Percentiles rank a stretch among this genome's conserved stretches.
Evolutionary conservation across 192 early-diverging fungal species (phyloP).

Genomic region (Entomortierella parvispora): DNA sequence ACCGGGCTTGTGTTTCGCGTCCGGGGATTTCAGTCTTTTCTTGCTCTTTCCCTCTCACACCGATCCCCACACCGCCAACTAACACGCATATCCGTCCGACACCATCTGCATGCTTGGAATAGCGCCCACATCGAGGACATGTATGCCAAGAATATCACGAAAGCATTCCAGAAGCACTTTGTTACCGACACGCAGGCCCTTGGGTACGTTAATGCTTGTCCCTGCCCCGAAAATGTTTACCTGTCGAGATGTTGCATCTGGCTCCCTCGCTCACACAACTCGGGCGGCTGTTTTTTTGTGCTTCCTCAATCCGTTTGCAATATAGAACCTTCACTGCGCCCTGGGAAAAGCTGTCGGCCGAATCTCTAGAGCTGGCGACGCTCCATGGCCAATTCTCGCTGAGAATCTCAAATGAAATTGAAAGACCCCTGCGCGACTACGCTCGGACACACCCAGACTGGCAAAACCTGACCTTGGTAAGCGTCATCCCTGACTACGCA

Average conservation of each 20-base stretch:
- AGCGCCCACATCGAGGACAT: conserved; percentile 62
- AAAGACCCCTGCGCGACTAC: conserved; percentile 34
- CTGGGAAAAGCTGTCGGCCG: conserved; percentile 43
- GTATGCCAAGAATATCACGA: conserved; percentile 60
- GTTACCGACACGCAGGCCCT: conserved; percentile 54
- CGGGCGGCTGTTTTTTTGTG: not conserved
- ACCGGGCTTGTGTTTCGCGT: not conserved
- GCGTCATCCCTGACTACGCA: not conserved
- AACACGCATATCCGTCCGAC: not conserved
- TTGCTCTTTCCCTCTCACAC: no score
- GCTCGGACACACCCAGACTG: conserved; percentile 37
- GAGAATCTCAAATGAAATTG: conserved; percentile 45
- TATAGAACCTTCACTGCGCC: conserved; percentile 41
- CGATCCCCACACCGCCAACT: no score
- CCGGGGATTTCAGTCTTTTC: no score
- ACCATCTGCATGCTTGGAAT: conserved; percentile 1
- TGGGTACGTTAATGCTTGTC: conserved; percentile 45
- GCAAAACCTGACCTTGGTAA: conserved; percentile 42
- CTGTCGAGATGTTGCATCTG: not conserved
- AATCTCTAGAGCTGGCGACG: conserved; percentile 30
- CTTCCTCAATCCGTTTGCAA: not conserved
- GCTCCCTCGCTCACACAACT: not conserved
- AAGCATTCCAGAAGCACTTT: conserved; percentile 57
- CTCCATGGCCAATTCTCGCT: conserved; percentile 43
- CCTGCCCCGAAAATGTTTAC: not conserved